These are phyloP conservation scores for Marsdenia floribunda DNA, from an alignment of 257 asterid species.

Conservation along the genomic window DNA sequence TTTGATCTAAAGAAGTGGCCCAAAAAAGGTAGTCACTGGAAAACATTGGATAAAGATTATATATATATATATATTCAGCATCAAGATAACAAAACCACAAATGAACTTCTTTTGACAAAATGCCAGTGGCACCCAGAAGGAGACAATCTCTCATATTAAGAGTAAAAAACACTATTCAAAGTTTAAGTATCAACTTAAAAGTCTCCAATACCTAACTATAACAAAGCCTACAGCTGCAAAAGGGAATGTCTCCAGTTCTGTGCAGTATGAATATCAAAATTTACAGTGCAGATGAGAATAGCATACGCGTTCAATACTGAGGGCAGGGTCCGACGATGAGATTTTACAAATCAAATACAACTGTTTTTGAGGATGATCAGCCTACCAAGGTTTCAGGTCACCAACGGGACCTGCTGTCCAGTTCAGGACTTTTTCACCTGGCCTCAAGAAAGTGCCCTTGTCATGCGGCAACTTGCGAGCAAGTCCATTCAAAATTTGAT, in stretches of 20 bases:
- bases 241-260: neutral
- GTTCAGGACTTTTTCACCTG: slow-evolving; percentile 59
- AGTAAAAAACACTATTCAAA: neutral
- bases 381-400: slow-evolving; percentile 82
- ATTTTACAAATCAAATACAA: neutral
- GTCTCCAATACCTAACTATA: neutral
- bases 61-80: neutral
- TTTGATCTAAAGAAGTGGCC: neutral
- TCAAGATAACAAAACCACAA: neutral
- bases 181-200: too few relatives aligned
- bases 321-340: neutral
- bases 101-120: neutral
- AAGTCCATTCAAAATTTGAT: slow-evolving; percentile 78
- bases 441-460: slow-evolving; percentile 37
- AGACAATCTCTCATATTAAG: neutral
- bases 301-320: neutral
- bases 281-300: slow-evolving; percentile 3
- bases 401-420: slow-evolving; percentile 89
- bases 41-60: neutral
- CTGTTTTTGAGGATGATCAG: neutral
- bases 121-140: neutral
- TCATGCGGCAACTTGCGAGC: slow-evolving; percentile 82
- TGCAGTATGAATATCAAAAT: slow-evolving; percentile 13
- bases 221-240: neutral
- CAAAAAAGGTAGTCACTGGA: neutral